Percentiles rank a stretch among this genome's conserved stretches.
Evolutionary conservation across 2,329 filamentous ascomycete species (phyloP).

Genomic region (Venturia oleaginea): DNA sequence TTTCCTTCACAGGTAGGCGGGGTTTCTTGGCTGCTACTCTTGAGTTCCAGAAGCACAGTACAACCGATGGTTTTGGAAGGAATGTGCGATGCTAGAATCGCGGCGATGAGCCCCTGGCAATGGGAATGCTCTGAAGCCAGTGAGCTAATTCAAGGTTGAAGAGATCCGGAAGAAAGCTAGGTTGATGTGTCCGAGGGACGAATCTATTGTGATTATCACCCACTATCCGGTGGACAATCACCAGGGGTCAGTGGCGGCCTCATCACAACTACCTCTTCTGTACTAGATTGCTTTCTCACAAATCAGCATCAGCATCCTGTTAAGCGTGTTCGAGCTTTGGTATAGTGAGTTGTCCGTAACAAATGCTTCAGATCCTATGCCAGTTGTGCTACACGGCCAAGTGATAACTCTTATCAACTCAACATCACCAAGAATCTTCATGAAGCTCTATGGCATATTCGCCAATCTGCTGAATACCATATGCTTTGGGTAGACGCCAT

Average conservation of each 20-base stretch:
- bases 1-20: background rate
- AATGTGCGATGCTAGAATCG: no score
- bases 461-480: no score
- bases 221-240: background rate
- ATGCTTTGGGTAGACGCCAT: background rate
- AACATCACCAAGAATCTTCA: background rate
- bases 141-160: no score
- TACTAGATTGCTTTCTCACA: background rate
- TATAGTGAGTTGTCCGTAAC: background rate
- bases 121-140: no score
- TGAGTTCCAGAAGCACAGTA: background rate
- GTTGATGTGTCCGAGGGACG: background rate
- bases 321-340: background rate
- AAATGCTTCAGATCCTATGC: background rate
- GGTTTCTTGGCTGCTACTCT: background rate
- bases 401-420: no score
- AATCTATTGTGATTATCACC: background rate
- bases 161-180: background rate
- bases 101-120: no score
- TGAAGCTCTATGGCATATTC: no score
- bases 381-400: no score
- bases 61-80: no score
- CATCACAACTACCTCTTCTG: background rate
- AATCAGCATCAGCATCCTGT: background rate
- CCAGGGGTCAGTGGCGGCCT: background rate